Base-by-base conservation (phyloP, 306 rosid genomes). In the Inga laurina region DNA sequence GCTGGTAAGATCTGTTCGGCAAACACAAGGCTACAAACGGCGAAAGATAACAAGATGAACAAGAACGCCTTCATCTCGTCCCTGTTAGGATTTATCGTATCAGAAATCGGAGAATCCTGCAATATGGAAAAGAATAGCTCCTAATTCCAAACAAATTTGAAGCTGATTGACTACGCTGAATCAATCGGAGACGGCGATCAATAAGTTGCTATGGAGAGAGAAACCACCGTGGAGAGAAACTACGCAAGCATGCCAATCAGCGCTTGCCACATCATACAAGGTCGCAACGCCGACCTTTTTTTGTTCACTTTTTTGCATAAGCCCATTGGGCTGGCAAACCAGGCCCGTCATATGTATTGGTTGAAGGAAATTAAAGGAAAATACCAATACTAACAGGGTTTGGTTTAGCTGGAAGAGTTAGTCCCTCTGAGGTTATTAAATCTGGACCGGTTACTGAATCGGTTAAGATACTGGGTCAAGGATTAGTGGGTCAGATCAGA, bases 1-100 rank as follows among this genome's bases (percentile, higher is more conserved):
- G 90, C 88, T 37, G 92, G 87, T 91, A 90, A 79, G 90, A 89
- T 83, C 84, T 84, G 91, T 34, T 91, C 93, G 32, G 96, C 88
- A 2, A 87, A 86, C 68, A 79, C 87, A 15, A 24, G 56, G 75
- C 56, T 87, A 83, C 77, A 84, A 32, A 87, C 54, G 76, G 2
- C 2, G 73, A 16, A 72, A 14, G 80, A 86, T 51, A 91, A 44
- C 6, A 86, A 84, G 51, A 84, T 46, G 69, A 91, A 73, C 65
- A 77, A 61, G 48, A 88, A 21, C 35, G 81, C 13, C 85, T 77
- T 89, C 98, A 92, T 95, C 24, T 74, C 54, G 44, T 51, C 11
- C 2, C 35, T 7, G 35, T 27, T 18, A 43, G 77, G 45, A 72
- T 44, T 57, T 8, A 56, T 10, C 46, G 45, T 15, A 27, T 71